Base-by-base conservation (phyloP, 176 grass and related monocot genomes). In the Ananas comosus region DNA sequence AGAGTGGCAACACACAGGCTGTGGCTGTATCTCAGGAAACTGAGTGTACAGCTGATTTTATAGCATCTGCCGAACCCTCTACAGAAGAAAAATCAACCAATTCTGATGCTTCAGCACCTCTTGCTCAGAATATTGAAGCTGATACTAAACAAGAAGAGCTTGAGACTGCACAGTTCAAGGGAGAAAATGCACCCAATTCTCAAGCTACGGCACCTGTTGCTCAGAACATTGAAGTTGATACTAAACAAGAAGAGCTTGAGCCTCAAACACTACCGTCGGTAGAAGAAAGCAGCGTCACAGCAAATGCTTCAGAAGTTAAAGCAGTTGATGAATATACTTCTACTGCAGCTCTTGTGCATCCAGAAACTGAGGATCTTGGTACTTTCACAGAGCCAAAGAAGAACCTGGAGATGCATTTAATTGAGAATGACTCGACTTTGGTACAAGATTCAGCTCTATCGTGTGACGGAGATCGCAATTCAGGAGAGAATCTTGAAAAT, bases 311-410 rank as follows among this genome's bases (percentile, higher is more conserved):
- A 28, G 65, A 51, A 23, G 18, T n/a, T 50, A 48, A 2, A 12
- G 11, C 24, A 51, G 51, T 8, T 42, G 28, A 12, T 42, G 28
- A 12, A 11, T 12, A 49, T 12, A 12, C 28, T 24, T 16, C n/a
- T 9, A 8, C 13, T 14, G 59, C 64, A 64, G 53, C 48, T 47
- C 54, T 66, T 68, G 17, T 53, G 49, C 25, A 50, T 7, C 63
- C 66, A 65, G 85, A 80, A 22, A 12, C 48, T 17, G 68, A 6
- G 1, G 53, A 12, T 63, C 10, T 22, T 2, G 25, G 83, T 51
- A 68, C 48, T 77, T 72, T 9, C 23, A 48, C 19, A 57, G 53
- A 9, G 49, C 48, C 10, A 13, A 13, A 69, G 9, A 72, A 78
- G 13, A 65, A 59, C 22, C 6, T 42, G 50, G 73, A 83, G 23